Evolutionary conservation across 345 rosid genomes (phyloP).

Genomic region (Balakata baccata): DNA sequence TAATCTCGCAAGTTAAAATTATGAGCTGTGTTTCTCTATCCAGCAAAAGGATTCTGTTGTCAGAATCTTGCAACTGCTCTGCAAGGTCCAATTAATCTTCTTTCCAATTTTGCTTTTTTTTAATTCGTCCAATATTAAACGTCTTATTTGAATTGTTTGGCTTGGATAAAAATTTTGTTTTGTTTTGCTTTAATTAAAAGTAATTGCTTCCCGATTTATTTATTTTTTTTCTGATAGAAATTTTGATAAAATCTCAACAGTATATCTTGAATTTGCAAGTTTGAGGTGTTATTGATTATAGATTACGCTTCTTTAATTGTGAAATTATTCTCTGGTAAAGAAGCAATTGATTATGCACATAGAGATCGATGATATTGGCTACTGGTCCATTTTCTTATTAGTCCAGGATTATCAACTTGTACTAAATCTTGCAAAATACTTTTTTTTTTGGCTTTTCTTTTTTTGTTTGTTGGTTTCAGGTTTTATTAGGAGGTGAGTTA

Average conservation of each 20-base stretch:
- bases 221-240: not conserved
- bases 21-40: too few species aligned
- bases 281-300: constrained; percentile 5
- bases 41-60: constrained; percentile 33
- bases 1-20: too few species aligned
- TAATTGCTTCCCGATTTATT: too few species aligned
- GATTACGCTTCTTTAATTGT: not conserved
- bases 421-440: too few species aligned
- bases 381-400: too few species aligned
- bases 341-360: too few species aligned
- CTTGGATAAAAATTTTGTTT: not conserved
- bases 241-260: constrained; percentile 1
- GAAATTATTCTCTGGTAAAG: not conserved
- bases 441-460: too few species aligned
- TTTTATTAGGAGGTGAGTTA: too few species aligned
- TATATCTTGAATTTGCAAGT: not conserved
- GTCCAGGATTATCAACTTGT: too few species aligned
- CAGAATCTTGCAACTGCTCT: constrained; percentile 47
- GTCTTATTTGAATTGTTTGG: not conserved
- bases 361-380: not conserved
- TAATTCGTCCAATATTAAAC: not conserved
- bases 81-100: constrained; percentile 33
- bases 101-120: not conserved
- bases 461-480: too few species aligned
- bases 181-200: too few species aligned